Base-by-base conservation (phyloP, 179 eudicot species). In the Camellia oleifera region DNA sequence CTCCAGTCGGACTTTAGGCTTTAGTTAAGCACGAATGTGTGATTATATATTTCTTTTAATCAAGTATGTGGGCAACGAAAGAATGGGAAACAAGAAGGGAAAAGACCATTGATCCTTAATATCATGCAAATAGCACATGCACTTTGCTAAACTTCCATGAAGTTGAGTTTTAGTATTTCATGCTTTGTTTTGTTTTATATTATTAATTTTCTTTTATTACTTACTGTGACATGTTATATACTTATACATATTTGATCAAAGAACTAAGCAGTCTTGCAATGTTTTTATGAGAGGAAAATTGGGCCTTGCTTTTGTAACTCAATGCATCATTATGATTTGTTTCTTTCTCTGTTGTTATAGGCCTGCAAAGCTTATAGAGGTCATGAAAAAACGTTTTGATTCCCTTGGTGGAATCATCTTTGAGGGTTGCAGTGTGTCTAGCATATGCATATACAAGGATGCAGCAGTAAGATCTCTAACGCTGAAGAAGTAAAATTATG, bases 331-430 rank as follows among this genome's bases (percentile, higher is more conserved):
- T 46, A 32, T 77, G 66, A 74, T 62, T 42, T 48, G 13, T 53
- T 45, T n/a, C 62, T 71, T 53, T 70, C 9, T 57, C 48, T 81
- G 58, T 56, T 60, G 69, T 82, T 86, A 72, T 81, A 96, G 99
- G 87, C 99, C 99, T 71, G 90, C 64, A 23, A 93, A 90, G 84
- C 91, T 96, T 76, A 83, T 96, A 20, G 98, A 96, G 76, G 85
- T 87, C 48, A 81, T 91, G 92, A 94, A 86, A 87, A 83, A 86
- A 18, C 97, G 92, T 76, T 96, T 94, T 68, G 78, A 14, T 78
- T 90, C 91, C 78, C 88, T 90, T 58, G 97, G 97, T 81, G 98
- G 99, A 75, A 85, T 84, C 81, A 90, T 89, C 80, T 87, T 90
- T 62, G 99, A 96, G 88, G 94, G 93, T 83, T 82, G 78, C 74